phyloP scores from a whole-genome alignment of 2,329 filamentous ascomycete genomes.

The Lojkania enalia region DNA sequence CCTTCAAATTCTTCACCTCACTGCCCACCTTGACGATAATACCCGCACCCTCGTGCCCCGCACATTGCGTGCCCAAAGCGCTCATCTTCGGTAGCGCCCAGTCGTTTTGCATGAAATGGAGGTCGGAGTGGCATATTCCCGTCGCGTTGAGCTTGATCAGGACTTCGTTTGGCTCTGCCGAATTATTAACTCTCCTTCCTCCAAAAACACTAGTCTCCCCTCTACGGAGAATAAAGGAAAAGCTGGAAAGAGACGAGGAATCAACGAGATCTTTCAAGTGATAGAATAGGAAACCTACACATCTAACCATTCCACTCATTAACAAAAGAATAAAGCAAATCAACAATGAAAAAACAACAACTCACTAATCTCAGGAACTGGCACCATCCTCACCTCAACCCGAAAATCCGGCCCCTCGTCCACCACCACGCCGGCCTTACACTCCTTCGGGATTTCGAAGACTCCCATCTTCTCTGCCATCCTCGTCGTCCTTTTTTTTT shows the following conservation, averaged over 20 bases:
- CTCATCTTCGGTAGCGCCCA: slow-evolving; percentile 49
- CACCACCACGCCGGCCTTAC: slow-evolving; percentile 57
- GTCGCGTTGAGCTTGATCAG: slow-evolving; percentile 62
- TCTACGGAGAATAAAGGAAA: slow-evolving; percentile 1
- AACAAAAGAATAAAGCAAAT: no score
- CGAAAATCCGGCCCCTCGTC: slow-evolving; percentile 56
- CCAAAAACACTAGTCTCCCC: no score
- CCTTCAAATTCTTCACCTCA: slow-evolving; percentile 55
- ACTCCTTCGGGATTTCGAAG: slow-evolving; percentile 53
- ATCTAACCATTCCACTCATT: no score
- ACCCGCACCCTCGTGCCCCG: slow-evolving; percentile 62
- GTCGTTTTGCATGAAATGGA: slow-evolving; percentile 62
- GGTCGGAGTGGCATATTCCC: slow-evolving; percentile 61
- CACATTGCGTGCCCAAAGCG: slow-evolving; percentile 48
- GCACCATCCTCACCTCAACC: slow-evolving; percentile 52
- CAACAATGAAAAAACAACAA: not conserved
- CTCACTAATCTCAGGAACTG: slow-evolving; percentile 53
- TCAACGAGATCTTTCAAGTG: no score
- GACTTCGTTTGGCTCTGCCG: slow-evolving; percentile 56
- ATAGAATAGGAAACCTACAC: no score
- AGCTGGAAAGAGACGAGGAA: not conserved
- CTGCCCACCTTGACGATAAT: slow-evolving; percentile 60
- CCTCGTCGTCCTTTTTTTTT: slow-evolving; percentile 16
- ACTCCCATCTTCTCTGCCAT: slow-evolving; percentile 28
- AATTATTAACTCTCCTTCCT: no score